phyloP scores from a whole-genome alignment of 495 filamentous ascomycete species.

The Cercophora sp. region DNA sequence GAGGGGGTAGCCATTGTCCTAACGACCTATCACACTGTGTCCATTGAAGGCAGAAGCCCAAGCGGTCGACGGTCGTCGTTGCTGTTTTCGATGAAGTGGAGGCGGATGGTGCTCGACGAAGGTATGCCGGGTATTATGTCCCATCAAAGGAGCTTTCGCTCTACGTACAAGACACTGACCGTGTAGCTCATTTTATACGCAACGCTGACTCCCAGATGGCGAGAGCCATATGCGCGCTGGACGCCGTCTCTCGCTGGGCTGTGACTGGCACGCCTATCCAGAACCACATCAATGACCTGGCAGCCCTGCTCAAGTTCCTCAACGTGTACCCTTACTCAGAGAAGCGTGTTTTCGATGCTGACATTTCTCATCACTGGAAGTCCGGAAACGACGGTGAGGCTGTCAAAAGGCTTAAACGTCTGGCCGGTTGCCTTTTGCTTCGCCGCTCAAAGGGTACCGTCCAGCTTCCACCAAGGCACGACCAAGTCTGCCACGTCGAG shows the following conservation, averaged over 20 bases:
- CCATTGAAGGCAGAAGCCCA: constrained; percentile 9
- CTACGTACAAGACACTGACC: no score
- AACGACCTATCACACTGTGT: constrained; percentile 40
- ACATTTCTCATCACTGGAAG: constrained; percentile 34
- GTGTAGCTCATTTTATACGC: constrained; percentile 26
- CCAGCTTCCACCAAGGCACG: constrained; percentile 25
- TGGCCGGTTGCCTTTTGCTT: constrained; percentile 31
- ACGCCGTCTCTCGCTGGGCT: constrained; percentile 36
- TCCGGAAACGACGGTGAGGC: constrained; percentile 28
- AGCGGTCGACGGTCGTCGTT: constrained; percentile 5
- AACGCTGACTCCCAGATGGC: constrained; percentile 34
- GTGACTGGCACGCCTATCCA: constrained; percentile 46
- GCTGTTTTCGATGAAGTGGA: constrained; percentile 33
- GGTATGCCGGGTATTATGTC: constrained; percentile 22
- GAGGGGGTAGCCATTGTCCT: constrained; percentile 26
- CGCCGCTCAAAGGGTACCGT: constrained; percentile 35
- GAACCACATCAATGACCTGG: constrained; percentile 38
- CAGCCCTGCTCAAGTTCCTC: constrained; percentile 37
- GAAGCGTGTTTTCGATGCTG: constrained; percentile 27
- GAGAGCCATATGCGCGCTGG: constrained; percentile 31
- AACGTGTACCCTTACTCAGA: constrained; percentile 37
- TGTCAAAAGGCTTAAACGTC: constrained; percentile 32
- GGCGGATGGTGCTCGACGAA: constrained; percentile 45
- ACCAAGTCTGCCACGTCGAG: constrained; percentile 22
- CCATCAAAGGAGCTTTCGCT: no score